Evolutionary conservation across 192 early-diverging fungal species (phyloP), one percentile per base, ranked within the genome.

Genomic region (Backusella liffmaniae): DNA sequence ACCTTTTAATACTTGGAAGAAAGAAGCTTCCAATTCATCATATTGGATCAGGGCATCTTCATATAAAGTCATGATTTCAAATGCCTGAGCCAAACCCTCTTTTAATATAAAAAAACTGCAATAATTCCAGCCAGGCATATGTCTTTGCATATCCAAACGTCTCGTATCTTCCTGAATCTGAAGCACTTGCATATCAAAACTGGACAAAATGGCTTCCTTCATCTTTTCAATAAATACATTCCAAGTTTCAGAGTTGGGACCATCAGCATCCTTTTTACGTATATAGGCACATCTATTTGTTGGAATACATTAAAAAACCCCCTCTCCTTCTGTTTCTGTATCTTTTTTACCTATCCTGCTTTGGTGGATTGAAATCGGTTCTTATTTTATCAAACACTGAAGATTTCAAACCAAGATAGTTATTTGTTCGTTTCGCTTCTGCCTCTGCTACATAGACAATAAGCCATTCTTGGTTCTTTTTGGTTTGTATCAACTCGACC

Each of bases 41-140:
- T 99, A 99, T 75, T 97, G 94, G 35, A 94, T 79, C 62, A 99
- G 81, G 6, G 98, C 95, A 66, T 97, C 98, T 62, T 96, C 96
- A 46, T 88, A 84, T 41, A 98, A 80, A 59, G 89, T 94, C 90
- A 98, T 90, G 66, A 93, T 88, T 79, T 97, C 96, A 84, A 92
- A 98, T 7, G 94, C 88, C 39, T 88, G 87, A 18, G 94, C 93
- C 23, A 98, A 84, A 10, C 91, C 91, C 78, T 99, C 97, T 88
- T 99, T 99, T 67, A 97, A 80, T 56, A 98, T 90, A 79, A 99
- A 99, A 80, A 96, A 98, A 62, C 89, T 92, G 81, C 97, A 99
- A 83, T 98, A 99, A 81, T 99, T 99, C 98, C 98, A 99, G 0
- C 98, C 98, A 6, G 97, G 97, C 84, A 99, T 89, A 71, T 96